Percentiles rank a stretch among this genome's conserved stretches.
Evolutionary conservation across 1,139 yeast species (phyloP).

Genomic region (Hyphopichia wangnamkhiaoensis): DNA sequence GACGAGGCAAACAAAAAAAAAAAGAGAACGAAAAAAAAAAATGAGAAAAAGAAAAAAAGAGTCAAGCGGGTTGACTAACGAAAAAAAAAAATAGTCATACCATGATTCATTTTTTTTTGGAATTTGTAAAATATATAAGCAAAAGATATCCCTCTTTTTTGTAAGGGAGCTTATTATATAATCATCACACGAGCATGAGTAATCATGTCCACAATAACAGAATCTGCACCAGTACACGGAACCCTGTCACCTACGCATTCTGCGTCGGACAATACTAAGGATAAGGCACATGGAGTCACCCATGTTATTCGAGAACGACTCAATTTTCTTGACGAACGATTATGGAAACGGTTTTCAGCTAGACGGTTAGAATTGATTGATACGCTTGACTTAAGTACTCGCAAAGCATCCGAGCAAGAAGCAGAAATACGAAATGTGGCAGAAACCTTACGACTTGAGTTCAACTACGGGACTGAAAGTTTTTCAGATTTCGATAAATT

Average conservation of each 20-base stretch:
- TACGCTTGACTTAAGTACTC: constrained; percentile 68
- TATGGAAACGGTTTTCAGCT: constrained; percentile 89
- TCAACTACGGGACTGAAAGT: constrained; percentile 60
- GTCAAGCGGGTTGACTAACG: not conserved
- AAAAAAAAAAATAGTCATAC: not conserved
- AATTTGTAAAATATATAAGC: not conserved
- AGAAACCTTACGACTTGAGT: constrained; percentile 70
- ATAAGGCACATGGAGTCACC: constrained; percentile 59
- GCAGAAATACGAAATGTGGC: constrained; percentile 78
- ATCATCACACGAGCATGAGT: not conserved
- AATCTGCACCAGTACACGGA: not conserved
- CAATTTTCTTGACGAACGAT: constrained; percentile 74
- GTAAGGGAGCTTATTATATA: no score
- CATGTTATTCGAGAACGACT: constrained; percentile 72
- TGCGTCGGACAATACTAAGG: not conserved
- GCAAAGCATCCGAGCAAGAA: constrained; percentile 93
- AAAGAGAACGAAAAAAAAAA: not conserved
- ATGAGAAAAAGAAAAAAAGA: not conserved
- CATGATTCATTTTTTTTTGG: not conserved
- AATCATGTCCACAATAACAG: not conserved
- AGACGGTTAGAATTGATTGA: constrained; percentile 87
- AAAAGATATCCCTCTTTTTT: no score
- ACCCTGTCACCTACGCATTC: not conserved
- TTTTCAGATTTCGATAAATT: constrained; percentile 80
- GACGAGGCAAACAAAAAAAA: not conserved